Percentiles rank a stretch among this genome's conserved stretches.
These are phyloP conservation scores for Singerocomus inundabilis DNA, from an alignment of 1,284 basidiomycete species.

Conservation along the genomic window DNA sequence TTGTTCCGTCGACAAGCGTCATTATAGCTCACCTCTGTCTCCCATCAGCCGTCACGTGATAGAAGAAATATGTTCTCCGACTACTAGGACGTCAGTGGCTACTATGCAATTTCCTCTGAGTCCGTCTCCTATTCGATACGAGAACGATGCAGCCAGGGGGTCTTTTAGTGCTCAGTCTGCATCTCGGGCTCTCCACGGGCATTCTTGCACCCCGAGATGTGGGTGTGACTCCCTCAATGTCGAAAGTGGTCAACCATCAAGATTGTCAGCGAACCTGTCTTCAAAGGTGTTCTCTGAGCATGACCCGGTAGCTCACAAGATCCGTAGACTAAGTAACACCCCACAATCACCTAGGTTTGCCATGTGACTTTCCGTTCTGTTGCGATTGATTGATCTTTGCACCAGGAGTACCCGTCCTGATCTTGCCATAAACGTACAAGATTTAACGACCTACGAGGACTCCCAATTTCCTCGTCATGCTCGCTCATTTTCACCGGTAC, in stretches of 20 bases:
- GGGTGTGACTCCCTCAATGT: not conserved
- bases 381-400: slow-evolving; percentile 2
- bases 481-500: not conserved
- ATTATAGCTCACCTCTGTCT: slow-evolving; percentile 11
- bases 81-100: not conserved
- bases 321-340: not conserved
- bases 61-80: slow-evolving; percentile 16
- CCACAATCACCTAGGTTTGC: slow-evolving; percentile 13
- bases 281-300: not conserved
- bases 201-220: not conserved
- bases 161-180: not conserved
- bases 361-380: not conserved
- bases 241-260: not conserved
- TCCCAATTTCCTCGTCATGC: slow-evolving; percentile 1
- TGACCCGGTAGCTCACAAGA: not conserved
- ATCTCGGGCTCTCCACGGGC: not conserved
- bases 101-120: not conserved
- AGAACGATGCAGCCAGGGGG: not conserved
- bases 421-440: not conserved
- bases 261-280: not conserved
- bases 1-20: not conserved
- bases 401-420: not conserved
- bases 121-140: not conserved
- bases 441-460: not conserved
- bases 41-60: slow-evolving; percentile 21